Evolutionary conservation across 805 yeast species (phyloP).

Genomic region (Yamadazyma takamatsuzukensis): DNA sequence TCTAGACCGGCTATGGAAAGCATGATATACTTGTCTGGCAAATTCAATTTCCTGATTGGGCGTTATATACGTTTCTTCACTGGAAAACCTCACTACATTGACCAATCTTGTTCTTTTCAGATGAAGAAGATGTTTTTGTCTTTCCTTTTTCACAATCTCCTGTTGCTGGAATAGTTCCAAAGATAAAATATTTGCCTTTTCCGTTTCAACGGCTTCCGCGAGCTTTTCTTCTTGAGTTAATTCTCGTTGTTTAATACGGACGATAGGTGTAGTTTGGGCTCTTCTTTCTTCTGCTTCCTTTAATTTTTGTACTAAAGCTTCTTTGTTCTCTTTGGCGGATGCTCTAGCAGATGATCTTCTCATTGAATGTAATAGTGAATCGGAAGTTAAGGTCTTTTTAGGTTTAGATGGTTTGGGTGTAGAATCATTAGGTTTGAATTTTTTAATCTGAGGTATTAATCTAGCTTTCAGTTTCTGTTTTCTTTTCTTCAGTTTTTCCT

Average conservation of each 20-base stretch:
- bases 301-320: conserved; percentile 71
- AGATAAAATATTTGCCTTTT: conserved; percentile 67
- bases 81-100: conserved; percentile 53
- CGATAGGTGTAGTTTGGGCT: conserved; percentile 42
- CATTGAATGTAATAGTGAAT: conserved; percentile 45
- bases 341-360: conserved; percentile 76
- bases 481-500: conserved; percentile 34
- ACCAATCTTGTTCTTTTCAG: conserved; percentile 60
- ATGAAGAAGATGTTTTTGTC: conserved; percentile 67
- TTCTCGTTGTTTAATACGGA: conserved; percentile 40
- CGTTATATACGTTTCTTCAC: conserved; percentile 48
- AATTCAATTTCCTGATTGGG: conserved; percentile 63
- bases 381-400: conserved; percentile 37
- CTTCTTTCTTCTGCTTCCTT: conserved; percentile 63
- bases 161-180: conserved; percentile 77
- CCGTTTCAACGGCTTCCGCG: conserved; percentile 86
- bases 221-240: conserved; percentile 70
- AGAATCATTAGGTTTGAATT: conserved; percentile 20
- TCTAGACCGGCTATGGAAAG: conserved; percentile 29
- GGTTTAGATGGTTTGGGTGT: conserved; percentile 24
- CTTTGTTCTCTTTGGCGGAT: conserved; percentile 72
- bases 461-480: conserved; percentile 17
- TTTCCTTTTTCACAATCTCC: conserved; percentile 75
- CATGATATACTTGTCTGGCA: conserved; percentile 37
- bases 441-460: conserved; percentile 30